Conservation (phyloP, 2,329 filamentous ascomycete species). For the Microcera coccophila region DNA sequence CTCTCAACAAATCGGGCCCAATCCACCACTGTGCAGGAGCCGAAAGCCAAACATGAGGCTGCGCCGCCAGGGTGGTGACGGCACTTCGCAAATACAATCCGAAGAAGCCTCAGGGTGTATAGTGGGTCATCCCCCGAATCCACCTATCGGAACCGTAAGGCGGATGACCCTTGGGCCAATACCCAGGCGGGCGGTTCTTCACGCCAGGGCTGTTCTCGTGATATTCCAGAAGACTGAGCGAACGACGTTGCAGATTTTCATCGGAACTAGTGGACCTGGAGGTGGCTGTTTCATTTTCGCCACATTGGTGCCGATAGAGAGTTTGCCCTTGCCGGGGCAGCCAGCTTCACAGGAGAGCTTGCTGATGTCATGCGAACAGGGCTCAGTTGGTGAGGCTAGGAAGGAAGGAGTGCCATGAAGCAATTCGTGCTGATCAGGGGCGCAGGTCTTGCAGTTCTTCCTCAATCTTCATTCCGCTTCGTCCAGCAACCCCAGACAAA, state of each 20-base stretch:
- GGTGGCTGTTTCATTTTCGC: neutral
- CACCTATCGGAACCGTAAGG: conserved; percentile 25
- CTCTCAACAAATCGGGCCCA: too few species aligned
- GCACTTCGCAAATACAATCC: conserved; percentile 10
- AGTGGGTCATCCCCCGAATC: conserved; percentile 18
- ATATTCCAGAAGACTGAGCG: conserved; percentile 26
- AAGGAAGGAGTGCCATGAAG: neutral
- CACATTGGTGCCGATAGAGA: neutral
- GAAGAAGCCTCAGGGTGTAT: conserved; percentile 17
- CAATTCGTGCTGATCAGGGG: neutral
- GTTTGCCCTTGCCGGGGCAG: neutral
- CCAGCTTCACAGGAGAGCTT: too few species aligned
- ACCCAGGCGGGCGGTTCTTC: conserved; percentile 15
- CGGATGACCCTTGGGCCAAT: conserved; percentile 5
- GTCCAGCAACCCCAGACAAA: conserved; percentile 18
- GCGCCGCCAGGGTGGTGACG: neutral
- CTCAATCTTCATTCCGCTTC: conserved; percentile 16
- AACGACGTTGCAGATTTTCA: conserved; percentile 13
- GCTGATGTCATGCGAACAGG: too few species aligned
- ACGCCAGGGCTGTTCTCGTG: conserved; percentile 8
- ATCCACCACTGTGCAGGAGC: too few species aligned
- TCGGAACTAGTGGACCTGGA: conserved; percentile 9
- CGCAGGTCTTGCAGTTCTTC: conserved; percentile 6
- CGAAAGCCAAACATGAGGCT: too few species aligned
- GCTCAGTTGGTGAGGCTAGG: too few species aligned